phyloP scores from a whole-genome alignment of 176 grass and related monocot genomes.

The Dendrocalamus sinicus region DNA sequence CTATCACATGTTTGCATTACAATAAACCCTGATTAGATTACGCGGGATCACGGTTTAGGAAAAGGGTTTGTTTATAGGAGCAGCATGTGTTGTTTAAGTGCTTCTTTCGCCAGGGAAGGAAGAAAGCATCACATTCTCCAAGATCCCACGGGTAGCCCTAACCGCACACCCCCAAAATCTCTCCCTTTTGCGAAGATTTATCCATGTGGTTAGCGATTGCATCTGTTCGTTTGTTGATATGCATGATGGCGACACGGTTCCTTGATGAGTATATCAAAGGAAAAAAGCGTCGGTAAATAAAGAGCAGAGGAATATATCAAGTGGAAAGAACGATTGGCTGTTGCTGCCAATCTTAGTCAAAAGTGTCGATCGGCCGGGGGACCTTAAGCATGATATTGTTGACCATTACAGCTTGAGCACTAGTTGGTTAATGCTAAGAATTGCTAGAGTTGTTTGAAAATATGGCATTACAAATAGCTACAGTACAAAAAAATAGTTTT shows the following conservation, averaged over 20 bases:
- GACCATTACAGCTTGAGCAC: not conserved
- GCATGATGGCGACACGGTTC: slow-evolving; percentile 36
- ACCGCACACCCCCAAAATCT: slow-evolving; percentile 12
- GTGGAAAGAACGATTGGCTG: slow-evolving; percentile 38
- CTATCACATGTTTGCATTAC: slow-evolving; percentile 27
- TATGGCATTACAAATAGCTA: too few species aligned
- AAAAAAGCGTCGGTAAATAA: slow-evolving; percentile 19
- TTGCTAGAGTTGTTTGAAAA: not conserved
- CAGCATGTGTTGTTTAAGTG: not conserved
- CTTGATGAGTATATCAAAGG: slow-evolving; percentile 9
- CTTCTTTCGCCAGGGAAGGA: slow-evolving; percentile 17
- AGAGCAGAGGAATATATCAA: slow-evolving; percentile 46
- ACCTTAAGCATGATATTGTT: slow-evolving; percentile 23
- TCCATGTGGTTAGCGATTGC: slow-evolving; percentile 53
- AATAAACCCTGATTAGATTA: slow-evolving; percentile 40
- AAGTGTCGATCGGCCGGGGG: slow-evolving; percentile 26
- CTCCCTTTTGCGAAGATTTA: slow-evolving; percentile 47
- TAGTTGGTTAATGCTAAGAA: not conserved
- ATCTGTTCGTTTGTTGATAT: slow-evolving; percentile 23
- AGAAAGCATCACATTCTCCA: slow-evolving; percentile 57
- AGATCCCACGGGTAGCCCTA: slow-evolving; percentile 51
- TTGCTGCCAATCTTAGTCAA: slow-evolving; percentile 42
- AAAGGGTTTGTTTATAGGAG: slow-evolving; percentile 29
- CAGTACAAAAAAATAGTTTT: not conserved
- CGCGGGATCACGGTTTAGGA: slow-evolving; percentile 49